These are phyloP conservation scores for Durusdinium trenchii DNA, from an alignment of 73 alveolate genomes.

Conservation along the genomic window DNA sequence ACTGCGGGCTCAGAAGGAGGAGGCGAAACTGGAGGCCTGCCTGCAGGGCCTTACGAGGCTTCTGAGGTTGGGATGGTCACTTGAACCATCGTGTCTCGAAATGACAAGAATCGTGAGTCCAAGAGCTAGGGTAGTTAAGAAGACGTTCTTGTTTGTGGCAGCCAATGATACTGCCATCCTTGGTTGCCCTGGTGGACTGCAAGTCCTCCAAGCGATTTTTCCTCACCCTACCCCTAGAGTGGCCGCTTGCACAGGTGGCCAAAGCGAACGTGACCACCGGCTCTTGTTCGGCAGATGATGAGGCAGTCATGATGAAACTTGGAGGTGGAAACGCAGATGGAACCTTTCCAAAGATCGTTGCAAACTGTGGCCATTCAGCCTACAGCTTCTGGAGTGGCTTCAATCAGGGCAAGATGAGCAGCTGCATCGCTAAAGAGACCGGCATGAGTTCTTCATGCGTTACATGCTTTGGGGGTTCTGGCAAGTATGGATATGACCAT, in stretches of 20 bases:
- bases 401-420: conserved; percentile 38
- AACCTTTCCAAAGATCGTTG: conserved; percentile 66
- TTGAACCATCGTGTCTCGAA: not conserved
- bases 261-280: not conserved
- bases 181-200: too few species aligned
- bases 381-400: conserved; percentile 94
- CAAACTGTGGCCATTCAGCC: conserved; percentile 62
- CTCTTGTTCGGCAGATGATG: conserved; percentile 60
- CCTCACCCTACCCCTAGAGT: not conserved
- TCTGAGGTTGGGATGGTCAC: not conserved
- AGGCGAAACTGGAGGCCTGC: not conserved
- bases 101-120: too few species aligned
- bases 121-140: too few species aligned
- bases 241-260: not conserved
- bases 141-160: too few species aligned
- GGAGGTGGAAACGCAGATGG: conserved; percentile 93
- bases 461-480: conserved; percentile 57
- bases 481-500: conserved; percentile 83
- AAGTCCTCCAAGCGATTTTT: too few species aligned
- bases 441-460: conserved; percentile 37
- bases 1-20: conserved; percentile 81
- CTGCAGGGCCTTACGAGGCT: not conserved
- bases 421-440: conserved; percentile 38
- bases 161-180: too few species aligned
- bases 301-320: conserved; percentile 41